Percentiles rank a stretch among this genome's conserved stretches.
These are phyloP conservation scores for Pseudonitzschia delicatissima DNA, from an alignment of 108 stramenopile genomes.

Conservation along the genomic window DNA sequence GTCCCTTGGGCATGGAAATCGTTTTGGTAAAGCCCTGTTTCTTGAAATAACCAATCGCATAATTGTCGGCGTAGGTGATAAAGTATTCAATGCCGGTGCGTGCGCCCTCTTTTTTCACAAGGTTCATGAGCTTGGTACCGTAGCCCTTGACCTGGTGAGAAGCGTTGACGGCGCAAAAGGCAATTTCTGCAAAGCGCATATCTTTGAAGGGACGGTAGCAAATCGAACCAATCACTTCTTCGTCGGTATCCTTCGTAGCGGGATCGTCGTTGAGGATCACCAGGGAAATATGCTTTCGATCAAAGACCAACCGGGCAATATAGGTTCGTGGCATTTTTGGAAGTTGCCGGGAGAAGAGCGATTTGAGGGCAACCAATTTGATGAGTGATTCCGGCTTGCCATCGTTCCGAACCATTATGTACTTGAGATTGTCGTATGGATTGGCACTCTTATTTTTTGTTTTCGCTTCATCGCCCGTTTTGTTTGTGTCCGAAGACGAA, in stretches of 20 bases:
- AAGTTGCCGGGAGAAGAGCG: conserved; percentile 94
- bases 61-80: conserved; percentile 99
- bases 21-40: conserved; percentile 96
- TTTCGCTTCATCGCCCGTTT: conserved; percentile 1
- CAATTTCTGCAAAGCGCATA: conserved; percentile 97
- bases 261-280: conserved; percentile 78
- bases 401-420: conserved; percentile 81
- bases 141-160: conserved; percentile 92
- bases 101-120: conserved; percentile 89
- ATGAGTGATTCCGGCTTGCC: conserved; percentile 70
- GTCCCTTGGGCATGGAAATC: conserved; percentile 80
- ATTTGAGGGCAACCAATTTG: conserved; percentile 89
- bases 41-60: conserved; percentile 96
- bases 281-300: conserved; percentile 88
- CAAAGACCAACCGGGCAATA: conserved; percentile 97
- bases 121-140: conserved; percentile 98
- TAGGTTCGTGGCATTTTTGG: conserved; percentile 98
- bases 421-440: conserved; percentile 60
- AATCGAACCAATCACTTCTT: conserved; percentile 95
- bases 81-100: conserved; percentile 89
- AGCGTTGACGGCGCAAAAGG: conserved; percentile 96
- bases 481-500: neutral
- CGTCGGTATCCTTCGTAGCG: conserved; percentile 58
- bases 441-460: conserved; percentile 18
- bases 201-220: conserved; percentile 92